These are phyloP conservation scores for Colletotrichum tamarilloi DNA, from an alignment of 2,329 filamentous ascomycete genomes.

Conservation along the genomic window DNA sequence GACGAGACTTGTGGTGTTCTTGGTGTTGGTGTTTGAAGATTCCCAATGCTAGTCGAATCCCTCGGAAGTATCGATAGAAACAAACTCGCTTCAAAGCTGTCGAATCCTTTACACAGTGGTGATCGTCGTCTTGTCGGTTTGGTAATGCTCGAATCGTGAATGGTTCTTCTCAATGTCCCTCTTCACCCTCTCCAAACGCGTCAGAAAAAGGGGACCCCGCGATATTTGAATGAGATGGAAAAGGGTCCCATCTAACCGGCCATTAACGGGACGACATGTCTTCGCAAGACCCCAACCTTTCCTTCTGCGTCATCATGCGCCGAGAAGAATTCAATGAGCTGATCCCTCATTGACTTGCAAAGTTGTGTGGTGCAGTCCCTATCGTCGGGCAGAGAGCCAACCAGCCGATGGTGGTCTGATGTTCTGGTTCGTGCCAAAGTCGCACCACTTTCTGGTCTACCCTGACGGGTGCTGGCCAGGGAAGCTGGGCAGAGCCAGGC, in stretches of 20 bases:
- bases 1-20: neutral
- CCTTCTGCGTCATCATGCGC: conserved; percentile 31
- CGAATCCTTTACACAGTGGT: too few relatives aligned
- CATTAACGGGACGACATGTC: too few relatives aligned
- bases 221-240: conserved; percentile 20
- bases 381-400: neutral
- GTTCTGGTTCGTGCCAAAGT: conserved; percentile 12
- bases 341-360: neutral
- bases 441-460: conserved; percentile 1
- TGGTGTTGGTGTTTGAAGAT: neutral
- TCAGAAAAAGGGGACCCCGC: neutral
- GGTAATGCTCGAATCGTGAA: neutral
- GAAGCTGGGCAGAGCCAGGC: neutral
- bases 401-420: conserved; percentile 35
- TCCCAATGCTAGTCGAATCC: neutral
- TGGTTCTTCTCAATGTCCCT: neutral
- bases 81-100: too few relatives aligned
- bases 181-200: neutral
- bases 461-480: neutral
- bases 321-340: conserved; percentile 3
- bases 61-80: neutral
- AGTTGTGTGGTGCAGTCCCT: neutral
- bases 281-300: neutral
- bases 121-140: neutral
- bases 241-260: neutral